phyloP scores from a whole-genome alignment of 2,329 filamentous ascomycete species.

The Chaetomiaceae sp. region DNA sequence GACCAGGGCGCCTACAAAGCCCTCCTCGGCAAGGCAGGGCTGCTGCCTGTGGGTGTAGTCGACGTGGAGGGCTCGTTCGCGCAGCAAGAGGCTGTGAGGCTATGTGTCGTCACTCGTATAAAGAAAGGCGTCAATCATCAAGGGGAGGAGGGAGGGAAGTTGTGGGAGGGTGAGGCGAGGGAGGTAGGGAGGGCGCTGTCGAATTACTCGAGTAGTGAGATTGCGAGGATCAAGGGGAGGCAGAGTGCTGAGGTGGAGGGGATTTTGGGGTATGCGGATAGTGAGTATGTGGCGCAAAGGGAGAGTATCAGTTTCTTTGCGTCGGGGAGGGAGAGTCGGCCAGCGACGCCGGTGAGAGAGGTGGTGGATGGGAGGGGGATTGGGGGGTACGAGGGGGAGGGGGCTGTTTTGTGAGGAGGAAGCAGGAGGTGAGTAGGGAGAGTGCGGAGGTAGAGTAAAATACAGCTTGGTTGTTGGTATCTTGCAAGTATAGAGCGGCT shows the following conservation, averaged over 20 bases:
- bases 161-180: slow-evolving; percentile 48
- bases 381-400: slow-evolving; percentile 23
- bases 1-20: slow-evolving; percentile 84
- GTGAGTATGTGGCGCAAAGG: slow-evolving; percentile 84
- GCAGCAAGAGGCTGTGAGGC: slow-evolving; percentile 85
- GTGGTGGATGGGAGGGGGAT: slow-evolving; percentile 21
- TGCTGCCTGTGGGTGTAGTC: slow-evolving; percentile 86
- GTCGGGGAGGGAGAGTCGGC: slow-evolving; percentile 43
- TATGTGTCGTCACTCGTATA: slow-evolving; percentile 69
- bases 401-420: slow-evolving; percentile 6
- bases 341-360: slow-evolving; percentile 38
- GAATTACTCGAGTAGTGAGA: slow-evolving; percentile 86
- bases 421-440: not conserved
- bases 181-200: slow-evolving; percentile 88
- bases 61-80: slow-evolving; percentile 85
- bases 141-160: slow-evolving; percentile 35
- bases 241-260: slow-evolving; percentile 76
- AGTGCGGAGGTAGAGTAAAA: slow-evolving; percentile 1
- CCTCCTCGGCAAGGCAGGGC: slow-evolving; percentile 74
- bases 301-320: slow-evolving; percentile 78
- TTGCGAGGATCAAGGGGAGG: slow-evolving; percentile 76
- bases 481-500: not conserved
- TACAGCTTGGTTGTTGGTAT: slow-evolving; percentile 13
- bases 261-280: slow-evolving; percentile 85
- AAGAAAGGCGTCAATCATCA: slow-evolving; percentile 17